These are phyloP conservation scores for Zychaea mexicana DNA, from an alignment of 371 early-diverging fungal species.

Conservation along the genomic window DNA sequence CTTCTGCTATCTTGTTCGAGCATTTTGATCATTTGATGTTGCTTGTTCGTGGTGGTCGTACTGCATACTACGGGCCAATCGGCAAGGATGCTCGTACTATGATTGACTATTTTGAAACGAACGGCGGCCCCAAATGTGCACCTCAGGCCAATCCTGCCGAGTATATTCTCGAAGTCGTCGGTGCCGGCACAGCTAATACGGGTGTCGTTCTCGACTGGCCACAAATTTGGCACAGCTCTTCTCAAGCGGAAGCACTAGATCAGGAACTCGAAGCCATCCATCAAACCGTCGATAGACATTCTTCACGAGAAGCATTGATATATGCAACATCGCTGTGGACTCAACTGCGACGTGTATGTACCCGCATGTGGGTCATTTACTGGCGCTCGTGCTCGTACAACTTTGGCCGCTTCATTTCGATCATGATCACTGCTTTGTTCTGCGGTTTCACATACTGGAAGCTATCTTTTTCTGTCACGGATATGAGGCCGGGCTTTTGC, in stretches of 20 bases:
- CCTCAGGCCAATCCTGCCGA: conserved; percentile 63
- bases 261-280: conserved; percentile 25
- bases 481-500: conserved; percentile 66
- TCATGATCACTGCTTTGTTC: conserved; percentile 42
- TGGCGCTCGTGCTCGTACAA: conserved; percentile 63
- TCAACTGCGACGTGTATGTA: conserved; percentile 40
- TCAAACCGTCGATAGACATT: conserved; percentile 16
- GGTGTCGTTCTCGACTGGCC: conserved; percentile 40
- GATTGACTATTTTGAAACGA: conserved; percentile 56
- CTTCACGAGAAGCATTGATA: conserved; percentile 10
- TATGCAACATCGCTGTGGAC: conserved; percentile 35
- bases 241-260: conserved; percentile 23
- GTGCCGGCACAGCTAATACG: conserved; percentile 36
- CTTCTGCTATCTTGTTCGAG: conserved; percentile 60
- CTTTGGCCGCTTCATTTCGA: conserved; percentile 48
- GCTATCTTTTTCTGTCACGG: conserved; percentile 43
- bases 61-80: conserved; percentile 61
- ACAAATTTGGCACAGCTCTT: conserved; percentile 44
- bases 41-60: no score
- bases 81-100: conserved; percentile 53
- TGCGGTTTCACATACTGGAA: conserved; percentile 62
- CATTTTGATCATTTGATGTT: conserved; percentile 63
- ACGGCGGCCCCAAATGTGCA: conserved; percentile 53
- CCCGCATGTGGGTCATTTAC: conserved; percentile 52
- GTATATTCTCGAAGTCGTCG: conserved; percentile 60